These are phyloP conservation scores for Murraya paniculata DNA, from an alignment of 345 rosid genomes.

Conservation along the genomic window DNA sequence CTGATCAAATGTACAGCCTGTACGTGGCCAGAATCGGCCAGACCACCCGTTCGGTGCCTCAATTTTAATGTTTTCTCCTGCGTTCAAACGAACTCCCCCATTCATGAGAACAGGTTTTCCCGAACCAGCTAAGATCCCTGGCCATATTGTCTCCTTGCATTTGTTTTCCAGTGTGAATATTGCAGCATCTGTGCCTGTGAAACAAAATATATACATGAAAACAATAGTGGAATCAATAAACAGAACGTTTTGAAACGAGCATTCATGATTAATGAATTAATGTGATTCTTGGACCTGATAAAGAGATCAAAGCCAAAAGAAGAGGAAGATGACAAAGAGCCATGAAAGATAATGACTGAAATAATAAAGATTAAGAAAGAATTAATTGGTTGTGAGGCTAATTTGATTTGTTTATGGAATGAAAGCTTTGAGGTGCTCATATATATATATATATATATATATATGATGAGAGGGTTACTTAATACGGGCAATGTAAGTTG, in stretches of 20 bases:
- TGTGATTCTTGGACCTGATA: conserved; percentile 2
- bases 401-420: background rate
- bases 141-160: conserved; percentile 45
- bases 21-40: conserved; percentile 51
- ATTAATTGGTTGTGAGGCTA: background rate
- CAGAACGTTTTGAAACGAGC: background rate
- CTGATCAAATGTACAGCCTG: conserved; percentile 32
- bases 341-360: background rate
- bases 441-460: background rate
- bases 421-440: background rate
- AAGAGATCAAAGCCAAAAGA: conserved; percentile 4
- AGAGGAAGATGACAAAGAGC: background rate
- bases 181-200: conserved; percentile 7
- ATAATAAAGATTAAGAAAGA: background rate
- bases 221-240: background rate
- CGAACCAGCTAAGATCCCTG: conserved; percentile 38
- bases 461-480: background rate
- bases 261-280: background rate
- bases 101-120: conserved; percentile 28
- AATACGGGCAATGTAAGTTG: background rate
- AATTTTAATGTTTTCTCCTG: conserved; percentile 27
- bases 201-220: background rate
- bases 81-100: conserved; percentile 35
- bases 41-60: conserved; percentile 41
- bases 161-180: conserved; percentile 29